Evolutionary conservation across 176 grass and related monocot genomes (phyloP).

Genomic region (Calamus simplicifolius): DNA sequence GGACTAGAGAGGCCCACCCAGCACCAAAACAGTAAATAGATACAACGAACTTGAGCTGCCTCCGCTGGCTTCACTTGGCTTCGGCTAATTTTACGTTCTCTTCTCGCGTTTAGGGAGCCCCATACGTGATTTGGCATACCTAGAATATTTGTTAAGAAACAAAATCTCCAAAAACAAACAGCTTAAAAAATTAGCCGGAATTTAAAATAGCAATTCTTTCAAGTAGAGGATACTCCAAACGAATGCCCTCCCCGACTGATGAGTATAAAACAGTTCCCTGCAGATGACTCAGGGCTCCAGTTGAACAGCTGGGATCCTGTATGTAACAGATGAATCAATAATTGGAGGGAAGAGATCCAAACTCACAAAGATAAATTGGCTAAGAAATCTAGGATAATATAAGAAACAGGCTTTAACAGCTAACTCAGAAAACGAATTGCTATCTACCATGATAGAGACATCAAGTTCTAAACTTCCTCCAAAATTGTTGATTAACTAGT

Average conservation of each 20-base stretch:
- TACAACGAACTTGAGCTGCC: neutral
- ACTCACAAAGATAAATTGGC: no score
- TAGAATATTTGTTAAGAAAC: constrained; percentile 39
- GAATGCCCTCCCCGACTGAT: constrained; percentile 67
- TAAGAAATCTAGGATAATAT: neutral
- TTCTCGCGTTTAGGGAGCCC: constrained; percentile 59
- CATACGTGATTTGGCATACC: constrained; percentile 98
- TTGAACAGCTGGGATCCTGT: constrained; percentile 69
- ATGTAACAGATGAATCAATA: constrained; percentile 9
- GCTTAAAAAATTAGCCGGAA: neutral
- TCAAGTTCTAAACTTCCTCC: no score
- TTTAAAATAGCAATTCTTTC: constrained; percentile 13
- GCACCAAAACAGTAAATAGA: no score
- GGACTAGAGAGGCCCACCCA: no score
- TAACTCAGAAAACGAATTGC: neutral
- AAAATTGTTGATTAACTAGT: no score
- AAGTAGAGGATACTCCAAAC: constrained; percentile 86
- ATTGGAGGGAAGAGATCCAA: no score
- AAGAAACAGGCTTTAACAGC: neutral
- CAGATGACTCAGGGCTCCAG: constrained; percentile 64
- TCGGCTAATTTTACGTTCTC: constrained; percentile 21
- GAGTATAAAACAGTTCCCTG: constrained; percentile 74
- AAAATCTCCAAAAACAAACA: neutral
- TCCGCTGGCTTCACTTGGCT: constrained; percentile 2
- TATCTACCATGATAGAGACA: no score